phyloP scores from a whole-genome alignment of 257 asterid species.

The Striga asiatica region DNA sequence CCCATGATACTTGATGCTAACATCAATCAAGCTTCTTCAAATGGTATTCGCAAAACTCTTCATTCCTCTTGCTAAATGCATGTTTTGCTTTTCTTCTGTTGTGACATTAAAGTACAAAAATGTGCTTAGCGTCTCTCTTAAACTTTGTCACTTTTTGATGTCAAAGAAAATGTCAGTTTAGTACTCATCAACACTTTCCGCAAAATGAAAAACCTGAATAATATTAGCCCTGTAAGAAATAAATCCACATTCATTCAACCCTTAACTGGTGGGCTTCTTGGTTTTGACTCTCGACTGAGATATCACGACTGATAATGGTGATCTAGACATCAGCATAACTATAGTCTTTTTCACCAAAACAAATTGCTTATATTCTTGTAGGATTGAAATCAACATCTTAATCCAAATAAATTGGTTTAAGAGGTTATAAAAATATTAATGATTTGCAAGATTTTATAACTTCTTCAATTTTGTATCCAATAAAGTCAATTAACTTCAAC shows the following conservation, averaged over 20 bases:
- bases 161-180: not conserved
- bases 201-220: no score
- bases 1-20: slow-evolving; percentile 69
- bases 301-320: not conserved
- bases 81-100: not conserved
- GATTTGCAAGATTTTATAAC: not conserved
- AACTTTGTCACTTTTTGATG: not conserved
- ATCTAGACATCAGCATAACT: not conserved
- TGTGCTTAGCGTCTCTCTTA: not conserved
- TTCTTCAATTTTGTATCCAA: not conserved
- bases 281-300: not conserved
- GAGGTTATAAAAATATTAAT: not conserved
- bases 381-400: not conserved
- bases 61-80: not conserved
- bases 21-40: slow-evolving; percentile 34
- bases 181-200: no score
- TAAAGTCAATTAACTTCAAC: no score
- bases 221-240: no score
- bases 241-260: no score
- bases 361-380: no score
- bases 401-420: not conserved
- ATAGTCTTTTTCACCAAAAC: not conserved
- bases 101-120: not conserved
- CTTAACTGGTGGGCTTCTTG: no score
- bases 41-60: slow-evolving; percentile 32